Conservation (phyloP, 2,329 filamentous ascomycete genomes). For the Aspergillus ibericus region DNA sequence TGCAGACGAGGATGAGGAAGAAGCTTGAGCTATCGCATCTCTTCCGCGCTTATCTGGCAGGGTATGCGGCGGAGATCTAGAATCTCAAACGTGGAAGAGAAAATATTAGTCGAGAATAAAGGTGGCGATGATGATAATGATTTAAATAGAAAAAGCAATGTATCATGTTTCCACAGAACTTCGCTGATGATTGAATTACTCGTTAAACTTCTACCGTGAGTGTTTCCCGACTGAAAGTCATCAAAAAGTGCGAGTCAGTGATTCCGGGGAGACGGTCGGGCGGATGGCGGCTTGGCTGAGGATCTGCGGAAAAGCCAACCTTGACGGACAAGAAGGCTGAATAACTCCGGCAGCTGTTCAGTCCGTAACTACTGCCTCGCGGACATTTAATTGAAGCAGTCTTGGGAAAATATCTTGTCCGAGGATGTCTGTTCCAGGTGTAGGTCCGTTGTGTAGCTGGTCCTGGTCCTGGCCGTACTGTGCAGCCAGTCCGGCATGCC, state of each 20-base stretch:
- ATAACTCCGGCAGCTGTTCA: background rate
- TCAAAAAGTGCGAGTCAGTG: background rate
- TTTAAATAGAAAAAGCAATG: background rate
- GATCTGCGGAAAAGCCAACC: background rate
- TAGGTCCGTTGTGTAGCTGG: background rate
- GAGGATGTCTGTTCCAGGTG: background rate
- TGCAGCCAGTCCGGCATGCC: background rate
- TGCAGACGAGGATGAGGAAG: no score
- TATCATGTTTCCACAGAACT: background rate
- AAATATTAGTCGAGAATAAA: background rate
- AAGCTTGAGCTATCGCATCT: no score
- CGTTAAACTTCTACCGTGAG: background rate
- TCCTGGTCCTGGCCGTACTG: background rate
- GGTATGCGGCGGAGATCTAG: background rate
- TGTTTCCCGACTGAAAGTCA: background rate
- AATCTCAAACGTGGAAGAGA: background rate
- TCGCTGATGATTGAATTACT: background rate
- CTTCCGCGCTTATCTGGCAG: no score
- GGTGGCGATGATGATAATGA: background rate
- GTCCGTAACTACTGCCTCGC: background rate
- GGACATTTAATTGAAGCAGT: background rate
- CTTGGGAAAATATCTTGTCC: background rate
- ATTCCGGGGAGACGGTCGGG: background rate
- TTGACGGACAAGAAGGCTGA: background rate
- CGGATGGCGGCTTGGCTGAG: constrained; percentile 1